phyloP scores from a whole-genome alignment of 2,329 filamentous ascomycete genomes.

The Uncinocarpus reesii region DNA sequence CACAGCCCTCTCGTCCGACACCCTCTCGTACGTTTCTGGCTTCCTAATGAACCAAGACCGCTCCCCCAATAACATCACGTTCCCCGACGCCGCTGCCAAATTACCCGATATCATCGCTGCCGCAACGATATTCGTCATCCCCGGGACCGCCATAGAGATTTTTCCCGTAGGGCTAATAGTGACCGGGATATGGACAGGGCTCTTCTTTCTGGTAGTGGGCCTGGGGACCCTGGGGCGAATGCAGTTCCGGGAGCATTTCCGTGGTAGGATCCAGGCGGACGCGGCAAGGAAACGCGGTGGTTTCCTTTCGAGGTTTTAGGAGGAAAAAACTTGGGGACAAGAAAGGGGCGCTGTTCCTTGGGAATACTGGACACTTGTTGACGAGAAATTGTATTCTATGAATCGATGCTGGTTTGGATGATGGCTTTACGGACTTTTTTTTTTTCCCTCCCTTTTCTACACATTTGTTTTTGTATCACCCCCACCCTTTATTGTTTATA shows the following conservation, averaged over 20 bases:
- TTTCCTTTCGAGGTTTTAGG: neutral
- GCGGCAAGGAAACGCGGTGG: conserved; percentile 3
- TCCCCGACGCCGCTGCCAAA: conserved; percentile 19
- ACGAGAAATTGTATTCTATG: conserved; percentile 2
- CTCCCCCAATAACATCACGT: conserved; percentile 21
- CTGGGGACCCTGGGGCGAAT: conserved; percentile 27
- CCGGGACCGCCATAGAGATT: conserved; percentile 26
- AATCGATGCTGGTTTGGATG: conserved; percentile 3
- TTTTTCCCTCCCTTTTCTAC: neutral
- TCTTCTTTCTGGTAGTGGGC: conserved; percentile 26
- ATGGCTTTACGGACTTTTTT: conserved; percentile 5
- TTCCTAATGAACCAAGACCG: conserved; percentile 21
- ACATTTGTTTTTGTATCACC: neutral
- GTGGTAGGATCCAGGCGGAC: conserved; percentile 5
- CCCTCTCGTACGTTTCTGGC: conserved; percentile 30
- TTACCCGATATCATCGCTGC: conserved; percentile 20
- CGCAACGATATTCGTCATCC: conserved; percentile 25
- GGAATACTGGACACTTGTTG: neutral
- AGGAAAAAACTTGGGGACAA: neutral
- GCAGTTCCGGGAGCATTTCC: conserved; percentile 25
- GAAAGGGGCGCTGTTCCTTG: neutral
- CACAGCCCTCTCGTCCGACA: conserved; percentile 27
- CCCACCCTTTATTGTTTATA: too few species aligned
- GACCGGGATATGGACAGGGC: conserved; percentile 25
- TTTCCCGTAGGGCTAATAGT: conserved; percentile 27